phyloP scores from a whole-genome alignment of 2,329 filamentous ascomycete species.

The Tolypocladium ovalisporum region DNA sequence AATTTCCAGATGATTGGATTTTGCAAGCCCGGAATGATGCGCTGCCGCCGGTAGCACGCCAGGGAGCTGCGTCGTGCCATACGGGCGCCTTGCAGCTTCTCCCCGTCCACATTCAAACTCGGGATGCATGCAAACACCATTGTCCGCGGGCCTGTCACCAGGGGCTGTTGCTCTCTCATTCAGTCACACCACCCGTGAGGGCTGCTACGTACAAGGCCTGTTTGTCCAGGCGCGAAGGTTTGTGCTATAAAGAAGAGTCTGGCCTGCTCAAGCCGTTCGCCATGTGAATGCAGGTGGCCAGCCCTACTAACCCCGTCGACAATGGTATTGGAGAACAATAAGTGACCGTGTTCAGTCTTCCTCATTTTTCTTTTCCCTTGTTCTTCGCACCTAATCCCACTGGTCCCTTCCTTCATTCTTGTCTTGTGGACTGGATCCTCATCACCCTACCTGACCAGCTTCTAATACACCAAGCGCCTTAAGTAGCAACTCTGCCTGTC shows the following conservation, averaged over 20 bases:
- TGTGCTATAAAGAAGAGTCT: conserved; percentile 1
- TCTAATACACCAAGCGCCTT: neutral
- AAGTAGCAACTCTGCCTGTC: neutral
- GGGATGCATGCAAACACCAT: neutral
- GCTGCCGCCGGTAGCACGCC: neutral
- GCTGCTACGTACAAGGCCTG: neutral
- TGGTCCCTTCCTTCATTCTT: conserved; percentile 14
- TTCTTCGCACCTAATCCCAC: conserved; percentile 1
- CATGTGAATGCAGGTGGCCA: neutral
- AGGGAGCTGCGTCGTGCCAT: neutral
- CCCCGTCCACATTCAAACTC: neutral
- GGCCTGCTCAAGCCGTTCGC: neutral
- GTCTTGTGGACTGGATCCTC: conserved; percentile 1
- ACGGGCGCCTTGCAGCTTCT: neutral
- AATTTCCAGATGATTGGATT: neutral
- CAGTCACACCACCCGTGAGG: neutral
- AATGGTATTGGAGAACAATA: conserved; percentile 7
- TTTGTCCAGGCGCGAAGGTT: neutral
- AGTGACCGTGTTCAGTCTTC: neutral
- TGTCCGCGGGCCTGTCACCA: neutral
- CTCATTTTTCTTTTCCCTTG: conserved; percentile 8
- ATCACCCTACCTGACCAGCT: neutral
- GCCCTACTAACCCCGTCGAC: conserved; percentile 8
- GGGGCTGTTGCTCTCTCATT: neutral
- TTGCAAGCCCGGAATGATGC: neutral